Evolutionary conservation across 2,329 filamentous ascomycete genomes (phyloP), one percentile per base, ranked within the genome.

Genomic region (Alternaria angustiovoidea): DNA sequence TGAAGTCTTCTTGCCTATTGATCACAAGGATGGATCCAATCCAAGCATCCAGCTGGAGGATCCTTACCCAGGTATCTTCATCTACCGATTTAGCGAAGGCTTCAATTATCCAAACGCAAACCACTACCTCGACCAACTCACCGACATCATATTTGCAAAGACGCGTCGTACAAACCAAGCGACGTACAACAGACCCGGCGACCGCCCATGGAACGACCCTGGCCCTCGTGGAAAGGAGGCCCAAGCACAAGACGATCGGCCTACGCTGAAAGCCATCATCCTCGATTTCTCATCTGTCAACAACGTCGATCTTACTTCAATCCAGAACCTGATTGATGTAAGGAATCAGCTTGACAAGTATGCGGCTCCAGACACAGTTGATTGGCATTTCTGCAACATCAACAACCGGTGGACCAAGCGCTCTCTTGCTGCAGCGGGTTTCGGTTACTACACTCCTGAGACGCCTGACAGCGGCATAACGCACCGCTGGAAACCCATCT

Each of bases 51-150:
- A 90, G 14, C 82, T 97, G 7, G 85, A 91, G 62, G 88, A 88
- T 58, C 94, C 95, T 1, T 93, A 95, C 71, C 94, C 94, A 0
- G 95, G 95, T 51, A 87, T 99, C 70, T 97, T 98, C 81, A 96
- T 99, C 74, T 98, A 97, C 82, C 89, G 94, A 43, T 97, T 99
- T 79, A 91, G 92, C 0, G 94, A 98, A 81, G 93, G 94, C 47
- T 97, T 96, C 85, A 96, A 95, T 81, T 99, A 97, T 75, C 93
- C 94, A 59, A 99, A 97, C 70, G 93, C 93, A 24, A 93, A 93
- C 72, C 90, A 93, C 76, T 93, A 96, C 63, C 86, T 97, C 46
- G 93, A 97, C 72, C 87, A 92, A 71, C 75, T 84, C 59, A 74
- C 77, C 2, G 65, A 76, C 1, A 73, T 72, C 9, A 80, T 84